Base-by-base conservation (phyloP, 2,329 filamentous ascomycete species). In the Aspergillus floridensis region DNA sequence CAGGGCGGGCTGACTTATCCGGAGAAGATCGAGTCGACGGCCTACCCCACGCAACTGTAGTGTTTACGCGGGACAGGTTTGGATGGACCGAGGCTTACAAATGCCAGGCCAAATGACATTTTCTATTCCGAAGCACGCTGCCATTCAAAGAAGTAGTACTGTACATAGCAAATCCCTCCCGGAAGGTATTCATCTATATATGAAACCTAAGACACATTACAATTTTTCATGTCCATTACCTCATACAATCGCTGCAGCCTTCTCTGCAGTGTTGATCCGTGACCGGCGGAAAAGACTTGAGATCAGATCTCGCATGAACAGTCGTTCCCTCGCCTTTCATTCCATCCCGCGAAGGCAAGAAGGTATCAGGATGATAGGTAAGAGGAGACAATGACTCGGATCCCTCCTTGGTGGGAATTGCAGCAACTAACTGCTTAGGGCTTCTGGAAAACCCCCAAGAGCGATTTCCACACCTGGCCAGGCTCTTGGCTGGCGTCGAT, bases 401-500 rank as follows among this genome's bases (percentile, higher is more conserved):
- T 44, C 38, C 32, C 51, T 50, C 52, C 56, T 21, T 29, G 24
- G 29, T 35, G 29, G 26, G 8, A 21, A 16, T 14, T 32, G n/a
- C 46, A 57, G 49, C 49, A 53, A 41, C 24, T 38, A 22, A 46
- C 41, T 49, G 44, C 35, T 56, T 75, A 76, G 74, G 84, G 82
- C 66, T 88, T 82, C 69, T 86, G 86, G 74, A 99, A 93, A 70
- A 97, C 88, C 71, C 87, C 86, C 64, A 98, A 82, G 76, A 99
- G 82, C 76, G 88, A 91, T 84, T 92, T 93, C 95, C 95, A 99
- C 63, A 99, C 95, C 78, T 93, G 88, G 51, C 91, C 91, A 21
- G 95, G 95, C 80, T 96, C 89, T 83, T 99, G 92, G 82, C 91
- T 96, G 65, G 95, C 95, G 76, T 99, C 95, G 71, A 99, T 86